These are phyloP conservation scores for Penicillium chermesinum DNA, from an alignment of 495 filamentous ascomycete species.

Conservation along the genomic window DNA sequence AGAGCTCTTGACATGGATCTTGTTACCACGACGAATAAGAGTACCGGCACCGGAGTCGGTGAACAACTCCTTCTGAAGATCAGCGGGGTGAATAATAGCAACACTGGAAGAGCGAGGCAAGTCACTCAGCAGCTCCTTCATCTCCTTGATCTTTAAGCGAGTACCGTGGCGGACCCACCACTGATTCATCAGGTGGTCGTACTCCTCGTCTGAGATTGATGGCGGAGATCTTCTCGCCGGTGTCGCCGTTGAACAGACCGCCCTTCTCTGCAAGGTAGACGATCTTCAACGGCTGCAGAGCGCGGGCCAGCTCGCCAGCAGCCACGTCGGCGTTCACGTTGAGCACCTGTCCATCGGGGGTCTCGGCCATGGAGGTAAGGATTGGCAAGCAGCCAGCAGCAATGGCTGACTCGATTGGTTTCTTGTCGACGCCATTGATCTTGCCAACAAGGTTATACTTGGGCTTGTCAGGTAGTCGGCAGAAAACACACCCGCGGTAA, in stretches of 20 bases:
- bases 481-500: constrained; percentile 89
- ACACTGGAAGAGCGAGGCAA: constrained; percentile 91
- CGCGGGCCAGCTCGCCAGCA: constrained; percentile 84
- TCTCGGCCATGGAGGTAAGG: constrained; percentile 95
- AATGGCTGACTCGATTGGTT: constrained; percentile 87
- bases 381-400: constrained; percentile 90
- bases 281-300: constrained; percentile 92
- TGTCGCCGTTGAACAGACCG: constrained; percentile 89
- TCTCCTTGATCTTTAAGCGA: constrained; percentile 96
- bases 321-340: constrained; percentile 99
- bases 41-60: constrained; percentile 95
- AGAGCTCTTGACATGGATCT: constrained; percentile 69
- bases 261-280: constrained; percentile 98
- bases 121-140: constrained; percentile 84
- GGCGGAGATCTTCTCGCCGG: constrained; percentile 89
- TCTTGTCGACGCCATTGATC: constrained; percentile 89
- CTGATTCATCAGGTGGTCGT: constrained; percentile 88
- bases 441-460: constrained; percentile 95
- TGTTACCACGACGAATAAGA: constrained; percentile 88
- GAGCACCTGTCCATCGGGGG: constrained; percentile 84
- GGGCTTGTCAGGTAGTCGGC: constrained; percentile 93
- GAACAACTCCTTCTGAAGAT: constrained; percentile 94
- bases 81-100: constrained; percentile 92
- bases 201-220: constrained; percentile 99
- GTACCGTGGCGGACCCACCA: constrained; percentile 96